phyloP scores from a whole-genome alignment of 768 basidiomycete species.

The Pisolithus marmoratus region DNA sequence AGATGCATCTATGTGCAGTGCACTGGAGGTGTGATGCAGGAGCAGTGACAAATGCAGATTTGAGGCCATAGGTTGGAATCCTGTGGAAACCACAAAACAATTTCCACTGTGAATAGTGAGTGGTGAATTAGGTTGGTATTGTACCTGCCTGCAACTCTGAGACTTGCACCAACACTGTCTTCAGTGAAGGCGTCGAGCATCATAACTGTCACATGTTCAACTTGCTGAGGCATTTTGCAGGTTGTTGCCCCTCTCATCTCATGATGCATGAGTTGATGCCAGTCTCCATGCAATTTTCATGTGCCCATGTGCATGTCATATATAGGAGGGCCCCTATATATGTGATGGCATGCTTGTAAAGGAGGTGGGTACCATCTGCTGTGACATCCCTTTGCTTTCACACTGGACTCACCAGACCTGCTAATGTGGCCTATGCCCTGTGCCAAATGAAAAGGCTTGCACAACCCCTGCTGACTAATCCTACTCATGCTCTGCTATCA shows the following conservation, averaged over 20 bases:
- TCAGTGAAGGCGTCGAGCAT: conserved; percentile 37
- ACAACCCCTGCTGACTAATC: too few relatives aligned
- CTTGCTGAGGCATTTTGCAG: conserved; percentile 44
- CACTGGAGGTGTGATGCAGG: conserved; percentile 45
- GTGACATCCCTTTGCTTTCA: too few relatives aligned
- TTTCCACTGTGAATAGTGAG: conserved; percentile 2
- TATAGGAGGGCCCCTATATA: too few relatives aligned
- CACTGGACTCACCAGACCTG: too few relatives aligned
- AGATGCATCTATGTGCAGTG: conserved; percentile 51
- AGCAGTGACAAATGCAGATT: conserved; percentile 41
- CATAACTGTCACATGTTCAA: conserved; percentile 41
- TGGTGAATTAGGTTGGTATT: conserved; percentile 12
- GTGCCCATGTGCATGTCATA: too few relatives aligned
- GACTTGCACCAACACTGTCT: conserved; percentile 42
- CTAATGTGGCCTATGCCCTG: too few relatives aligned
- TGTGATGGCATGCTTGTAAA: too few relatives aligned
- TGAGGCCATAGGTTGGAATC: conserved; percentile 51
- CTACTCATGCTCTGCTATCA: too few relatives aligned
- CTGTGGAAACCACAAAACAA: conserved; percentile 29
- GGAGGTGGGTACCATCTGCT: too few relatives aligned
- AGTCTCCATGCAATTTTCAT: too few relatives aligned
- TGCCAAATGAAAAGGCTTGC: too few relatives aligned
- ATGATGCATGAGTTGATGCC: too few relatives aligned
- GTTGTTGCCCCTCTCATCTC: not conserved
- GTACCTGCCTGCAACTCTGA: conserved; percentile 57